Conservation (phyloP, 306 rosid species). For the Medicago ruthenica region DNA sequence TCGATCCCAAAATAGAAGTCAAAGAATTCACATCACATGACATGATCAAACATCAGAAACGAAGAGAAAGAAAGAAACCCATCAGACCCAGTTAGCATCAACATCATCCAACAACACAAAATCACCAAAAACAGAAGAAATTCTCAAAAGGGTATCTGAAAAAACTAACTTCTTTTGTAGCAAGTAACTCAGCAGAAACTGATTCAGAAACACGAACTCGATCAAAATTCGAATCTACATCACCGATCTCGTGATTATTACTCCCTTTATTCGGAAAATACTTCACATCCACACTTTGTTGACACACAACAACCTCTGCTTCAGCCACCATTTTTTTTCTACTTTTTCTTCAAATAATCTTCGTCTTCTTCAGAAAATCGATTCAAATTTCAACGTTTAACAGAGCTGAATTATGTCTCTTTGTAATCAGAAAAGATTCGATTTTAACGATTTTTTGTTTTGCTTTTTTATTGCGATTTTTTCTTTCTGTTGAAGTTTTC, state of each 20-base stretch:
- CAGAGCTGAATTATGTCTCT: slow-evolving; percentile 28
- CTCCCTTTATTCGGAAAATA: slow-evolving; percentile 55
- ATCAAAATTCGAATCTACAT: slow-evolving; percentile 55
- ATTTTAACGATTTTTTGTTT: slow-evolving; percentile 3
- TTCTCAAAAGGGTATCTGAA: not conserved
- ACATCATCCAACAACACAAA: slow-evolving; percentile 23
- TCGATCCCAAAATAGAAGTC: slow-evolving; percentile 34
- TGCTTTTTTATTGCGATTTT: not conserved
- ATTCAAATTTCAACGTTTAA: slow-evolving; percentile 14
- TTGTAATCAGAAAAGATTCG: not conserved
- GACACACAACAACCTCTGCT: slow-evolving; percentile 65
- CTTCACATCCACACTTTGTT: slow-evolving; percentile 58
- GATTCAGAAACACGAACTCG: slow-evolving; percentile 60
- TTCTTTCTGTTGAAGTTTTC: slow-evolving; percentile 42
- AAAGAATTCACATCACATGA: slow-evolving; percentile 26
- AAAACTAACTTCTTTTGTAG: slow-evolving; percentile 65
- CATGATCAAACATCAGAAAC: not conserved
- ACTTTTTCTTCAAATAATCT: slow-evolving; percentile 13
- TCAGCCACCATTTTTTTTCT: slow-evolving; percentile 75
- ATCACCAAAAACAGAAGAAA: not conserved
- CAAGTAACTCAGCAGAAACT: slow-evolving; percentile 60
- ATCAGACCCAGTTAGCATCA: slow-evolving; percentile 4
- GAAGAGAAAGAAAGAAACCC: slow-evolving; percentile 19
- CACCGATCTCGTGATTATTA: slow-evolving; percentile 57
- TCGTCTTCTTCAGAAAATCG: slow-evolving; percentile 16